Evolutionary conservation across 73 alveolate species (phyloP).

Genomic region (Paramecium caudatum): DNA sequence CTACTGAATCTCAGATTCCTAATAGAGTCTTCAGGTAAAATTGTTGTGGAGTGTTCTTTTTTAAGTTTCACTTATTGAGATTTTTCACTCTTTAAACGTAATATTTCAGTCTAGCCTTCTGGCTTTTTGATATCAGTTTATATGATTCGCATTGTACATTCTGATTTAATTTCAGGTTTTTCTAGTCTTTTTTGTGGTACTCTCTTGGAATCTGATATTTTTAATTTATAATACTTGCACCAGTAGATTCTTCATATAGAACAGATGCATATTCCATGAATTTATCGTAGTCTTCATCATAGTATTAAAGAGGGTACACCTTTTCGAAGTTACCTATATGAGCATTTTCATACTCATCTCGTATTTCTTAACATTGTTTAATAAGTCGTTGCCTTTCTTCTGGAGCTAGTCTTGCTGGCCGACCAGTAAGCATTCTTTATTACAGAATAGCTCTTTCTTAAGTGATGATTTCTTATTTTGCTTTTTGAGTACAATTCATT

Average conservation of each 20-base stretch:
- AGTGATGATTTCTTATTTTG: background rate
- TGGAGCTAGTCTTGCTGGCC: background rate
- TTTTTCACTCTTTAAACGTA: conserved; percentile 1
- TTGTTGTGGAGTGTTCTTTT: conserved; percentile 9
- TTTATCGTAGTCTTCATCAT: conserved; percentile 63
- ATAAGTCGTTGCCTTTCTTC: conserved; percentile 74
- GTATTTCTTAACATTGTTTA: conserved; percentile 35
- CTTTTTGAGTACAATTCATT: conserved; percentile 65
- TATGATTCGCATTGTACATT: background rate
- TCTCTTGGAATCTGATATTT: background rate
- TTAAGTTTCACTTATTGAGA: background rate
- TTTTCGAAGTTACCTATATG: conserved; percentile 77
- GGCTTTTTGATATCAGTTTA: background rate
- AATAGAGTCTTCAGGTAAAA: background rate
- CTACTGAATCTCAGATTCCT: background rate
- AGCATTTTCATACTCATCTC: conserved; percentile 78
- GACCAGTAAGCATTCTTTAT: conserved; percentile 74
- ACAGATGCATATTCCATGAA: conserved; percentile 33
- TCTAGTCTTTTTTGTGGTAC: conserved; percentile 4
- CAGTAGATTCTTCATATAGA: conserved; percentile 70
- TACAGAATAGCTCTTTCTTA: conserved; percentile 41
- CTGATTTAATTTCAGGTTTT: conserved; percentile 18
- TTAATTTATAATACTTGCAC: conserved; percentile 65
- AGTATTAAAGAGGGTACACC: conserved; percentile 60
- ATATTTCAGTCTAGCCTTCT: background rate